Evolutionary conservation across 2,329 filamentous ascomycete genomes (phyloP), one percentile per base, ranked within the genome.

Genomic region (Fusarium lyarnte): DNA sequence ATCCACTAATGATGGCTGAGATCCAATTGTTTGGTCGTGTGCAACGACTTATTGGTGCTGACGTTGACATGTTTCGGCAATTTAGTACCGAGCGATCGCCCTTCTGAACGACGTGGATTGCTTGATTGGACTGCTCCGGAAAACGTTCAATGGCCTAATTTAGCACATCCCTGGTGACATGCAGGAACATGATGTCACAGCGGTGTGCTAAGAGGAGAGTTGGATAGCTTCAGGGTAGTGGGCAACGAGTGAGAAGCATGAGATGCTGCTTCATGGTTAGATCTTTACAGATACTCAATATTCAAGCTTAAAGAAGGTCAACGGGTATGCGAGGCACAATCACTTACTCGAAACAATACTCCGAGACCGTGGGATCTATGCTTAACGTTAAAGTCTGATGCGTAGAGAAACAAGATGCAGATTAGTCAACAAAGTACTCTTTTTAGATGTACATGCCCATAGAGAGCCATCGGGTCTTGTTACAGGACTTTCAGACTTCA

Each of bases 121-220:
- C 31, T 58, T 49, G 54, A 58, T 58, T 58, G 54, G 31, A 4
- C 6, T 47, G 54, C 41, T 41, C 31, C 31, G 19, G 54, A n/a
- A 53, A 27, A 27, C 31, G 16, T 1, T 17, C n/a, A n/a, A 35
- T 35, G 4, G 7, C 4, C 29, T 29, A 49, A 17, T 49, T 57
- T 47, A 57, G 54, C 8, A 1, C 31, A 35, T 58, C 41, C 31
- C 54, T 35, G 8, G 29, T 27, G 23, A 12, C 13, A 33, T 43
- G 29, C 53, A 58, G 54, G 41, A 47, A 58, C 54, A 58, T 58
- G 54, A 58, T 58, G 54, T 58, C 53, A 57, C 29, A 36, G 54
- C 31, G 19, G 23, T 58, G 29, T 46, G 8, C 14, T 49, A 2
- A 57, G 21, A 58, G 41, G 31, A 49, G 54, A 58, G 19, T 27